These are phyloP conservation scores for Cutaneotrichosporon sp. DNA, from an alignment of 1,284 basidiomycete species.

Conservation along the genomic window DNA sequence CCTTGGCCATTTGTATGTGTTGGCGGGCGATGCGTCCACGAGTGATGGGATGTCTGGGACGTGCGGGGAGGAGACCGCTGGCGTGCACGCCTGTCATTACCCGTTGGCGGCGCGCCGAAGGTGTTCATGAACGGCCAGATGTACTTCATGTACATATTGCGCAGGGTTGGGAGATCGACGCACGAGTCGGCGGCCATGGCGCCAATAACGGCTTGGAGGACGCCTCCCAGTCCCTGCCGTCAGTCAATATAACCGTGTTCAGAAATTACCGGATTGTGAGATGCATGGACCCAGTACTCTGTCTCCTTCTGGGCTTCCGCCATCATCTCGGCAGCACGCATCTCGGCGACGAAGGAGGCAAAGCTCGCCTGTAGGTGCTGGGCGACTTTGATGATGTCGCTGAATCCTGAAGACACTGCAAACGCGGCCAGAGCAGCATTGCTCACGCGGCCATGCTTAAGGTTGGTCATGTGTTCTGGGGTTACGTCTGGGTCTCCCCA, in stretches of 20 bases:
- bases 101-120: background rate
- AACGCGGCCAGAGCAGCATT: conserved; percentile 1
- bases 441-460: conserved; percentile 24
- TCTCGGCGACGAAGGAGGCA: background rate
- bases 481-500: conserved; percentile 20
- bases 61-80: too few relatives aligned
- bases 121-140: conserved; percentile 1
- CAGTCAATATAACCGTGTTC: too few relatives aligned
- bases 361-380: background rate
- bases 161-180: conserved; percentile 63
- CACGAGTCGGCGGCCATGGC: conserved; percentile 74
- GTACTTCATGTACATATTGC: conserved; percentile 54
- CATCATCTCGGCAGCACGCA: background rate
- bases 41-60: too few relatives aligned
- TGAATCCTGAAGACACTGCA: background rate
- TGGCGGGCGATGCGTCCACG: too few relatives aligned
- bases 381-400: background rate
- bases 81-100: too few relatives aligned
- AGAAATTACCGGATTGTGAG: too few relatives aligned
- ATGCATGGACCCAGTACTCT: conserved; percentile 29
- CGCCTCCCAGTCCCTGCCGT: conserved; percentile 28
- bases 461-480: conserved; percentile 23
- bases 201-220: conserved; percentile 73
- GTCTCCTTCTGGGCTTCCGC: background rate
- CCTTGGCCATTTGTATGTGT: too few relatives aligned